A percentile compares a stretch with the other conserved stretches of the same genome.
Evolutionary conservation across 345 rosid species (phyloP).

Genomic region (Aquilaria malaccensis): DNA sequence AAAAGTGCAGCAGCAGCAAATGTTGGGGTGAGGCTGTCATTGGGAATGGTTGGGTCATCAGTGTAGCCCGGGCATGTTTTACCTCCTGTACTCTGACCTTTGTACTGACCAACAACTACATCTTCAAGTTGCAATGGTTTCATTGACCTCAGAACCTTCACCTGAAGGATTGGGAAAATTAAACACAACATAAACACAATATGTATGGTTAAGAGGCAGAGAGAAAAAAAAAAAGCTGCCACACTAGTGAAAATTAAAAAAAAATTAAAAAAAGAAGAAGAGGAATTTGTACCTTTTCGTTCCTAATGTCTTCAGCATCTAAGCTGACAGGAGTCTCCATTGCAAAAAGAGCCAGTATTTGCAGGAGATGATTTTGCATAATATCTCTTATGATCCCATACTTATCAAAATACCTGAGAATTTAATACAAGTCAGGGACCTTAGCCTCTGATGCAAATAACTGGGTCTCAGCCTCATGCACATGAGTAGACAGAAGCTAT

Average conservation of each 20-base stretch:
- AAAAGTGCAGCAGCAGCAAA: constrained; percentile 92
- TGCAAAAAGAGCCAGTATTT: constrained; percentile 86
- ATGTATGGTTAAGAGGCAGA: neutral
- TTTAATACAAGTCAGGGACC: neutral
- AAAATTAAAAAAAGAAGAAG: neutral
- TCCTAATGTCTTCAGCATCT: constrained; percentile 89
- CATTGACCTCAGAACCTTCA: constrained; percentile 89
- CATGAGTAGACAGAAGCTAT: neutral
- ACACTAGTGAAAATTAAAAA: neutral
- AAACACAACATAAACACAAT: neutral
- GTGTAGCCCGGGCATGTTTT: constrained; percentile 54
- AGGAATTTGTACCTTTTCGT: constrained; percentile 59
- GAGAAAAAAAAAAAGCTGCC: neutral
- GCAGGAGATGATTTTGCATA: constrained; percentile 94
- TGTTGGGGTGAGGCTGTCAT: constrained; percentile 70
- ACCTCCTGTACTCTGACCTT: constrained; percentile 66
- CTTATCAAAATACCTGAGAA: constrained; percentile 64
- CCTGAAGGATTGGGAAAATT: constrained; percentile 27
- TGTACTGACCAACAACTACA: constrained; percentile 79
- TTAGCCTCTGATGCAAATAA: constrained; percentile 1
- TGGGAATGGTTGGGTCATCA: constrained; percentile 74
- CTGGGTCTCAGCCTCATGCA: neutral
- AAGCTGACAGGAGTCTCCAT: constrained; percentile 98
- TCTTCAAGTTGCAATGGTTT: constrained; percentile 67
- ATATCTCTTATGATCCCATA: constrained; percentile 91